Evolutionary conservation across 371 early-diverging fungal species (phyloP).

Genomic region (Mortierella sp.): DNA sequence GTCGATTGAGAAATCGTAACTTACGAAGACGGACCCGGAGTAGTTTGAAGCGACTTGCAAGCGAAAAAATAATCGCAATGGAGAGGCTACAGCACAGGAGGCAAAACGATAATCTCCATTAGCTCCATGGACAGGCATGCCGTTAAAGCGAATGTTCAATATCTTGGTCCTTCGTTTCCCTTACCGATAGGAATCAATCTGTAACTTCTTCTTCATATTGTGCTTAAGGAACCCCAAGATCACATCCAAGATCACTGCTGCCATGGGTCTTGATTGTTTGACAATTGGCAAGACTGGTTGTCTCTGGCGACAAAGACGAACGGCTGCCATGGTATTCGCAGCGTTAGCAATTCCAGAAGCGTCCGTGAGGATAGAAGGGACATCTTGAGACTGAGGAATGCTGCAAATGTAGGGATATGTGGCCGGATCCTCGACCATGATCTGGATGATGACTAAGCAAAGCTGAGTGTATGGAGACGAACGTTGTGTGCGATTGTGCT

Average conservation of each 20-base stretch:
- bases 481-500: slow-evolving; percentile 61
- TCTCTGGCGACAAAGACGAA: slow-evolving; percentile 54
- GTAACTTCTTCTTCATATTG: slow-evolving; percentile 65
- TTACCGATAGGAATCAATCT: slow-evolving; percentile 62
- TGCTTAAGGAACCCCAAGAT: slow-evolving; percentile 62
- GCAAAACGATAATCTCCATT: neutral
- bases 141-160: neutral
- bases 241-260: slow-evolving; percentile 58
- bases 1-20: slow-evolving; percentile 1
- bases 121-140: neutral
- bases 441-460: slow-evolving; percentile 54
- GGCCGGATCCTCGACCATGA: slow-evolving; percentile 57
- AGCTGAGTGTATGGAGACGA: slow-evolving; percentile 59
- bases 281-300: slow-evolving; percentile 61
- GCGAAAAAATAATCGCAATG: slow-evolving; percentile 57
- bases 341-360: neutral
- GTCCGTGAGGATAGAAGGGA: neutral
- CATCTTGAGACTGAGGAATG: slow-evolving; percentile 41
- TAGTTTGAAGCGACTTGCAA: slow-evolving; percentile 55
- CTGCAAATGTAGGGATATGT: slow-evolving; percentile 33
- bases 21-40: slow-evolving; percentile 60
- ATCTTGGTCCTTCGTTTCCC: neutral
- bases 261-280: slow-evolving; percentile 56
- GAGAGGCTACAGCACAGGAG: slow-evolving; percentile 42
- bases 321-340: slow-evolving; percentile 3